Evolutionary conservation across 2,329 filamentous ascomycete species (phyloP).

Genomic region (Diaporthe citrichinensis): DNA sequence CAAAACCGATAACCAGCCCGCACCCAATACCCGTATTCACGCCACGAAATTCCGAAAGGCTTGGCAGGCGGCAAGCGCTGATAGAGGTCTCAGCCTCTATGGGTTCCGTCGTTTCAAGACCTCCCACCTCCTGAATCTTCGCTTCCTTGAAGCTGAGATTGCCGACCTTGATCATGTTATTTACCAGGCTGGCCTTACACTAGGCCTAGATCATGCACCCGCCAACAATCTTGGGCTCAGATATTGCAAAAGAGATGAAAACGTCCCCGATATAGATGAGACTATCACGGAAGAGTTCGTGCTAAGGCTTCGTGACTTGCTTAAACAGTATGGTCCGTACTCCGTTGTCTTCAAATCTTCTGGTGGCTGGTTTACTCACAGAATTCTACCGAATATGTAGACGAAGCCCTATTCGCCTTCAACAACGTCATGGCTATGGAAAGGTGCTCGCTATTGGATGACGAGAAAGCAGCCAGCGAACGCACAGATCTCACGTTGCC

Average conservation of each 20-base stretch:
- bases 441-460: constrained; percentile 44
- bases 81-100: constrained; percentile 47
- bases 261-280: constrained; percentile 28
- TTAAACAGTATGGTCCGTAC: constrained; percentile 44
- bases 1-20: too few species aligned
- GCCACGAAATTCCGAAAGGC: constrained; percentile 47
- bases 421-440: constrained; percentile 48
- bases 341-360: background rate
- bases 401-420: constrained; percentile 46
- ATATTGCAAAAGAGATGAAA: constrained; percentile 46
- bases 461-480: constrained; percentile 41
- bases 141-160: constrained; percentile 52
- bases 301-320: constrained; percentile 39
- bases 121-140: constrained; percentile 52
- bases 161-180: constrained; percentile 49
- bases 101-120: constrained; percentile 50
- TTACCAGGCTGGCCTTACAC: constrained; percentile 51
- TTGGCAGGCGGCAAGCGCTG: constrained; percentile 46
- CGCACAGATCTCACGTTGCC: constrained; percentile 48
- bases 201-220: constrained; percentile 44
- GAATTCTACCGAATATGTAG: constrained; percentile 21
- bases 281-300: constrained; percentile 23
- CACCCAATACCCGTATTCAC: too few species aligned
- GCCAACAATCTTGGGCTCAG: constrained; percentile 47
- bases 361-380: background rate